Conservation (phyloP, 352 stramenopile species). For the Thraustotheca clavata region DNA sequence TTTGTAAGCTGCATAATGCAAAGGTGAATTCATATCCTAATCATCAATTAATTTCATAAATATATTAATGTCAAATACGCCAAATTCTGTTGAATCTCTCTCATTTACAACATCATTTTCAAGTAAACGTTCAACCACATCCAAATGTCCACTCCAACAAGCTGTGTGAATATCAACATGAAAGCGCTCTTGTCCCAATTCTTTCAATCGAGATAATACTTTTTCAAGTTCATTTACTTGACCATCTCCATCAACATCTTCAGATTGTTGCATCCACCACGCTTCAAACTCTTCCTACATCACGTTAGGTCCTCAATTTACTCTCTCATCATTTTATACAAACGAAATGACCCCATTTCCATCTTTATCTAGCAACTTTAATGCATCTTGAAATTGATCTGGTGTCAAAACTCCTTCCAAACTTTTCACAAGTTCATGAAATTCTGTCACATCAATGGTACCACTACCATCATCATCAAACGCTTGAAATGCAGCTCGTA, state of each 20-base stretch:
- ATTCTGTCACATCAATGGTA: conserved; percentile 40
- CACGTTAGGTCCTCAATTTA: background rate
- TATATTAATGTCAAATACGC: conserved; percentile 26
- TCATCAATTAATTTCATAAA: background rate
- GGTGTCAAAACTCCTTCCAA: conserved; percentile 47
- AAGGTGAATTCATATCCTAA: conserved; percentile 45
- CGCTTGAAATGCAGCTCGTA: conserved; percentile 42
- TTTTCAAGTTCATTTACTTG: conserved; percentile 36
- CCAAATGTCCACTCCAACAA: conserved; percentile 38
- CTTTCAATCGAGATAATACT: conserved; percentile 40
- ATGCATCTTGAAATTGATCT: conserved; percentile 28
- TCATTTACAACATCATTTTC: conserved; percentile 36
- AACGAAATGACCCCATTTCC: conserved; percentile 41
- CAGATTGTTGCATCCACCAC: conserved; percentile 41
- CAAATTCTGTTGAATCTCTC: conserved; percentile 41
- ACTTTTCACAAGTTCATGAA: conserved; percentile 40
- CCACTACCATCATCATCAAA: conserved; percentile 53
- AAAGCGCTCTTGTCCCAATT: conserved; percentile 44
- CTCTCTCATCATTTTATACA: background rate
- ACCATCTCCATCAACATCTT: conserved; percentile 36
- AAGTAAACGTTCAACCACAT: conserved; percentile 38
- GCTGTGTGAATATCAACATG: conserved; percentile 59
- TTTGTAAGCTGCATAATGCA: conserved; percentile 76
- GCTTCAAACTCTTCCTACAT: conserved; percentile 37
- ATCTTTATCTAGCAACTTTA: conserved; percentile 42